Base-by-base conservation (phyloP, 164 flowering plant genomes). In the Stephania yunnanensis region DNA sequence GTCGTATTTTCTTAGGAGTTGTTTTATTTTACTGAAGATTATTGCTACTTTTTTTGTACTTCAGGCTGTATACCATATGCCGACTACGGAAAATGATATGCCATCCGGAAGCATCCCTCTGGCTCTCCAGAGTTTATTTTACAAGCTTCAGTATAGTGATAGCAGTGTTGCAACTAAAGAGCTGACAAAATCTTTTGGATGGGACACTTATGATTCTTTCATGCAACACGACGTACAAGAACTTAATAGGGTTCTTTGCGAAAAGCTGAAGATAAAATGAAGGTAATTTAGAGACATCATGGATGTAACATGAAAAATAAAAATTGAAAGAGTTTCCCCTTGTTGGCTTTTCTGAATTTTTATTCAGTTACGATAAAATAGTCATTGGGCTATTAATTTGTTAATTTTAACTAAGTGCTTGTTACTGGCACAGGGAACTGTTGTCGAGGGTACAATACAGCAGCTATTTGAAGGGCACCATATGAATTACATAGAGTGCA, bases 181-280 rank as follows among this genome's bases (percentile, higher is more conserved):
- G 82, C 77, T 94, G 84, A 94, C 98, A 45, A 94, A 92, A 81
- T 92, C 98, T 71, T 94, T 94, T 87, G 98, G 98, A 64, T 94
- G 98, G 98, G 97, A 94, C 78, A 91, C 97, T 30, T 91, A 94
- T 79, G 98, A 94, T 80, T 90, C 97, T 78, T 94, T 94, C 83
- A 90, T 94, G 97, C 98, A 94, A 76, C 98, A 94, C 82, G 98
- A 94, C 82, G 98, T 92, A 46, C 98, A 94, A 82, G 98, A 94
- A 80, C 94, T 94, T 30, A 94, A 94, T 67, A 84, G 98, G 81
- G 97, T 92, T 77, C 83, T 94, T 10, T 88, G 94, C 80, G 98
- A 92, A 82, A 94, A 92, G 83, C 91, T 75, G 98, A 94, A 81
- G 94, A 91, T 67, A 92, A 92, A 77, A 94, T 94, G 98, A 94